These are phyloP conservation scores for Gymnopilus junonius DNA, from an alignment of 768 basidiomycete species.

Conservation along the genomic window DNA sequence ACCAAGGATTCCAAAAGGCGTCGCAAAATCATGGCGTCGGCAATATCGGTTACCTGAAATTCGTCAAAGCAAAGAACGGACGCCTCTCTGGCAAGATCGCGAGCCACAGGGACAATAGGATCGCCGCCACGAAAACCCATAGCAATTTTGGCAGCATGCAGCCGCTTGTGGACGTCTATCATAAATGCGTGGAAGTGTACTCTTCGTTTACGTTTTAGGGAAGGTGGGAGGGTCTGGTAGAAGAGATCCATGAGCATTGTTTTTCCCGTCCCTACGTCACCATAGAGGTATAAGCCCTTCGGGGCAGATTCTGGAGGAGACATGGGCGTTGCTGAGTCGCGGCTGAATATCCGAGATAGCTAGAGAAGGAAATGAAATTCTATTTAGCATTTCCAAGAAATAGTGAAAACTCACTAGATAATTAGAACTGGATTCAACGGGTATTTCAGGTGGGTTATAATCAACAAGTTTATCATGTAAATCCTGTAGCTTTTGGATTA, in stretches of 20 bases:
- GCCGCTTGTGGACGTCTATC: slow-evolving; percentile 95
- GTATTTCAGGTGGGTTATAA: slow-evolving; percentile 74
- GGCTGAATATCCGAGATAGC: slow-evolving; percentile 52
- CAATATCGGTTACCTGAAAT: slow-evolving; percentile 98
- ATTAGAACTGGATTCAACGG: slow-evolving; percentile 41
- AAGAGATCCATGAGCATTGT: slow-evolving; percentile 99
- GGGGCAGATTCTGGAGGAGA: slow-evolving; percentile 61
- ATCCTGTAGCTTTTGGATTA: slow-evolving; percentile 81
- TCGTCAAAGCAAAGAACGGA: slow-evolving; percentile 95
- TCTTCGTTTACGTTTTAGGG: slow-evolving; percentile 74
- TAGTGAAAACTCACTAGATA: slow-evolving; percentile 39
- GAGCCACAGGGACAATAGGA: slow-evolving; percentile 84
- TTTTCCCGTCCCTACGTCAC: slow-evolving; percentile 97
- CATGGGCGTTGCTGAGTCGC: slow-evolving; percentile 38
- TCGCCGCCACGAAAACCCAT: slow-evolving; percentile 76
- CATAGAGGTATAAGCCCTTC: slow-evolving; percentile 93
- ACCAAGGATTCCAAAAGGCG: slow-evolving; percentile 87
- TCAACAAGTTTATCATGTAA: slow-evolving; percentile 71
- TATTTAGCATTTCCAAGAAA: slow-evolving; percentile 12
- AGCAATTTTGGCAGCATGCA: slow-evolving; percentile 80
- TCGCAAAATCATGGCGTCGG: slow-evolving; percentile 96
- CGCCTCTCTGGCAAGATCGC: slow-evolving; percentile 84
- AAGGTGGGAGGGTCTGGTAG: slow-evolving; percentile 77
- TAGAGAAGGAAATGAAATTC: slow-evolving; percentile 28
- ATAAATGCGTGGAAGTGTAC: slow-evolving; percentile 99